Base-by-base conservation (phyloP, 140 eudicot species). In the Ambrosia hybrid region DNA sequence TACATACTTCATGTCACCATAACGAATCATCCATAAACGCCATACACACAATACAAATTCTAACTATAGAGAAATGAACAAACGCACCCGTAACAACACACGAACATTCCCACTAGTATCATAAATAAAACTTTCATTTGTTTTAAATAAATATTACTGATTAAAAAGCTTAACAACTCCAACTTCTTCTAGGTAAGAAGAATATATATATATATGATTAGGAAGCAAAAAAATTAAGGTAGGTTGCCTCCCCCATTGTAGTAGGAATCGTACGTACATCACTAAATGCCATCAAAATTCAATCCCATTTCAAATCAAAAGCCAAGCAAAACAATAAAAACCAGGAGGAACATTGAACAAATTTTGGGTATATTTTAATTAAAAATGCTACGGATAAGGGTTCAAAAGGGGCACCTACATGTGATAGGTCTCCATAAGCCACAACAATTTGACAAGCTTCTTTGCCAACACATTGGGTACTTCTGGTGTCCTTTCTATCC, bases 351-450 rank as follows among this genome's bases (percentile, higher is more conserved):
- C 78, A 78, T 43, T 78, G 73, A 55, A 71, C 73, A 65, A 62
- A 71, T 6, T 26, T 53, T 34, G 68, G 26, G 46, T n/a, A 64
- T 43, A 21, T 11, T 45, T 45, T 45, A 64, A 64, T 12, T 51
- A 70, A 51, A 64, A 55, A 65, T 33, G 73, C 41, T 63, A 55
- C 55, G 52, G 68, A 78, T 68, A 71, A 65, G 30, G 36, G 34
- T 34, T 64, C 46, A 55, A 64, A 72, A 36, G 13, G 70, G 57
- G 78, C 70, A 72, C 26, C 52, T 46, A 65, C 82, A 78, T 56
- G 82, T 78, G 82, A 78, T 38, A 57, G 78, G 82, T 72, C 70
- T 65, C 70, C 57, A 78, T 56, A 65, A 43, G 38, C 61, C 78
- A 34, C 57, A 65, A 45, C 82, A 78, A 9, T 76, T 76, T 49